phyloP scores from a whole-genome alignment of 495 filamentous ascomycete genomes.

The Sporormia fimetaria region DNA sequence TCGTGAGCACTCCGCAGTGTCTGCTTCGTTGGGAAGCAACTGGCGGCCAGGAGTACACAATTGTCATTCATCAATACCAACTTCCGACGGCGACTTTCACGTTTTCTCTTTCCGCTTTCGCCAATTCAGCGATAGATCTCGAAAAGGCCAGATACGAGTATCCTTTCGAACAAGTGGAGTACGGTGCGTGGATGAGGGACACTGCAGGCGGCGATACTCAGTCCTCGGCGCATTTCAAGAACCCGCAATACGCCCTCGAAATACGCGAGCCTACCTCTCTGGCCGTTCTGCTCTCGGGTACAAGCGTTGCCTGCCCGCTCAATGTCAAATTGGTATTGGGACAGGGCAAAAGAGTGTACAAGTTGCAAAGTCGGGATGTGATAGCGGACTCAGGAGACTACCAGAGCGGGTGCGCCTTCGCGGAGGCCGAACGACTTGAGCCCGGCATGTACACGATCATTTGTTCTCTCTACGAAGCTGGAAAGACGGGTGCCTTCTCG shows the following conservation, averaged over 20 bases:
- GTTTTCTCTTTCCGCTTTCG: constrained; percentile 79
- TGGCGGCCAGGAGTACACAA: constrained; percentile 51
- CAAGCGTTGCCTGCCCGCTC: constrained; percentile 48
- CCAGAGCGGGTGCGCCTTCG: constrained; percentile 61
- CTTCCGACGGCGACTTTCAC: constrained; percentile 56
- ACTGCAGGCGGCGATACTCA: constrained; percentile 78
- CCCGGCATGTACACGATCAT: constrained; percentile 75
- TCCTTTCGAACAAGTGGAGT: constrained; percentile 41
- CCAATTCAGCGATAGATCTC: constrained; percentile 47
- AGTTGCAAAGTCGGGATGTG: constrained; percentile 63
- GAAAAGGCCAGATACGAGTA: constrained; percentile 48
- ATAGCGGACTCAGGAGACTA: constrained; percentile 74
- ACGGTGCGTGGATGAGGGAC: constrained; percentile 58
- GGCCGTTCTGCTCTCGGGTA: constrained; percentile 59
- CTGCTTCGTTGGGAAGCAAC: constrained; percentile 63
- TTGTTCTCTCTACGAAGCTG: constrained; percentile 74
- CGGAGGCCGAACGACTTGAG: constrained; percentile 45
- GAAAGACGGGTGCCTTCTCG: constrained; percentile 61
- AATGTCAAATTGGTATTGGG: constrained; percentile 79
- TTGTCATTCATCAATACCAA: constrained; percentile 68
- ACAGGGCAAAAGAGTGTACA: constrained; percentile 53
- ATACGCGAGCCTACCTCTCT: constrained; percentile 47
- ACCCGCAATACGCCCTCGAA: constrained; percentile 71
- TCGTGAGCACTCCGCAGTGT: constrained; percentile 87
- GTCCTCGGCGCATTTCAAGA: constrained; percentile 60